A percentile compares a stretch with the other conserved stretches of the same genome.
phyloP scores from a whole-genome alignment of 495 filamentous ascomycete species.

The Daldinia childiae region DNA sequence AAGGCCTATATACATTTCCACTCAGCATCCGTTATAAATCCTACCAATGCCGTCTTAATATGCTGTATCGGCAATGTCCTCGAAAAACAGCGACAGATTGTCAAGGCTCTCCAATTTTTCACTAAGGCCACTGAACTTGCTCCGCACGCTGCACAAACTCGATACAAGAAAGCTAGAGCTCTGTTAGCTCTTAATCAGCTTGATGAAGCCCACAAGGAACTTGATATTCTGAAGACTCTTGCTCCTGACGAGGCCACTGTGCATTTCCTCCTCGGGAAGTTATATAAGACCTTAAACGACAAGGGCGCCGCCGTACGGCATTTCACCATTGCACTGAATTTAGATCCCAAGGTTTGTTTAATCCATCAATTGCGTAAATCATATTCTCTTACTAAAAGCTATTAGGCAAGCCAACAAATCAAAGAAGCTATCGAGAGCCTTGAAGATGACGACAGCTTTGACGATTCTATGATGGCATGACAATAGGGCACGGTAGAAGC shows the following conservation, averaged over 20 bases:
- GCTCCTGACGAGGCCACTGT: constrained; percentile 96
- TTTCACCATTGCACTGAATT: constrained; percentile 91
- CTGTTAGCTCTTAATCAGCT: constrained; percentile 79
- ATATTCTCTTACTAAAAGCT: constrained; percentile 23
- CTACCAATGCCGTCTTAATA: constrained; percentile 87
- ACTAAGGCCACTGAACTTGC: constrained; percentile 79
- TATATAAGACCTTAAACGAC: constrained; percentile 83
- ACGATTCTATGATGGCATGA: constrained; percentile 68
- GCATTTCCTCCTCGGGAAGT: constrained; percentile 87
- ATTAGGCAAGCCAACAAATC: constrained; percentile 86
- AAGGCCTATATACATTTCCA: constrained; percentile 91
- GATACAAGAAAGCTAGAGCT: constrained; percentile 91
- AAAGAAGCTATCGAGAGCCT: constrained; percentile 92
- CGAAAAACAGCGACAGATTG: constrained; percentile 83
- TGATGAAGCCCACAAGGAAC: constrained; percentile 75
- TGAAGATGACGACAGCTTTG: constrained; percentile 84
- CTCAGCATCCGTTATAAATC: constrained; percentile 85
- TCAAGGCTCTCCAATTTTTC: constrained; percentile 81
- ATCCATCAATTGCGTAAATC: not conserved
- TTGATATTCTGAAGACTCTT: constrained; percentile 84
- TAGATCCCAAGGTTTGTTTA: constrained; percentile 86
- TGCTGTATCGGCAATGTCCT: constrained; percentile 90
- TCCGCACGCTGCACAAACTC: constrained; percentile 80
- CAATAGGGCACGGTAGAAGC: constrained; percentile 16
- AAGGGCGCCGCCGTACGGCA: constrained; percentile 85